phyloP scores from a whole-genome alignment of 1,139 yeast genomes.

The Candida sanyaensis region DNA sequence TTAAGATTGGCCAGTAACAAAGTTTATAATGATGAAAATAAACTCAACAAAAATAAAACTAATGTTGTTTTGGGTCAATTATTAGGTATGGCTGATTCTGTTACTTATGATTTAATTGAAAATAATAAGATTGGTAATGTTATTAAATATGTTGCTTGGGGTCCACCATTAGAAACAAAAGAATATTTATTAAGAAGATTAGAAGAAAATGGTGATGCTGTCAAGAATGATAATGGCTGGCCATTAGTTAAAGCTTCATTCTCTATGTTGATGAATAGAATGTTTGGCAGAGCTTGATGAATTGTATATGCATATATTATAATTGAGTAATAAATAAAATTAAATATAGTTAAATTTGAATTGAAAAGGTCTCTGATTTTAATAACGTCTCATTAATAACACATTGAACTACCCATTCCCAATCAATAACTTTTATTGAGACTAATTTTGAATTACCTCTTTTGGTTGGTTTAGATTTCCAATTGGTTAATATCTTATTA shows the following conservation, averaged over 20 bases:
- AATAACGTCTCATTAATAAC: constrained; percentile 45
- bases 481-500: constrained; percentile 4
- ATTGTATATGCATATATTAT: not conserved
- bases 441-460: not conserved
- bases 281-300: constrained; percentile 20
- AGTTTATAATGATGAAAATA: constrained; percentile 30
- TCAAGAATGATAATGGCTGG: constrained; percentile 84
- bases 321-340: not conserved
- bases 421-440: constrained; percentile 32
- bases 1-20: constrained; percentile 68
- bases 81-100: constrained; percentile 94
- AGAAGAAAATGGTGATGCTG: constrained; percentile 97
- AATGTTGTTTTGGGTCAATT: constrained; percentile 88
- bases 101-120: constrained; percentile 72
- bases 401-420: constrained; percentile 82
- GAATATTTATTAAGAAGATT: constrained; percentile 87
- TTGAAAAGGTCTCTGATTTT: not conserved
- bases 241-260: constrained; percentile 63
- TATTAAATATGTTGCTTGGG: constrained; percentile 97
- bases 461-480: constrained; percentile 2
- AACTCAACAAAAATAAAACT: constrained; percentile 42
- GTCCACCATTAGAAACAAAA: constrained; percentile 92
- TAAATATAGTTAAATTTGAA: not conserved
- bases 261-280: constrained; percentile 43
- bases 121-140: constrained; percentile 70